Percentiles rank a stretch among this genome's conserved stretches.
Evolutionary conservation across 441 rosid genomes (phyloP).

Genomic region (Aquilaria agallochum): DNA sequence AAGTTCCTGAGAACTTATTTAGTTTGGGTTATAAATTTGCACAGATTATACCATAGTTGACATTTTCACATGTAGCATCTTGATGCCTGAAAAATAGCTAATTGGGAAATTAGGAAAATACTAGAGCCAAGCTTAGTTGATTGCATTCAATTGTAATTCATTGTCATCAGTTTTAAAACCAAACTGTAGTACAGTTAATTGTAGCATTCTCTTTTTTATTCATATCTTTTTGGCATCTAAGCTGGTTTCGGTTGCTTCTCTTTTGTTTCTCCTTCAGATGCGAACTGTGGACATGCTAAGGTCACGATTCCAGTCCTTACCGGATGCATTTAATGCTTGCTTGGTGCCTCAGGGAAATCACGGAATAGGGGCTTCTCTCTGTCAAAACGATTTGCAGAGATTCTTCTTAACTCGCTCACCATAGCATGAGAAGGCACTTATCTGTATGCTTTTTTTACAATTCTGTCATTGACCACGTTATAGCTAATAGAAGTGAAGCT

Average conservation of each 20-base stretch:
- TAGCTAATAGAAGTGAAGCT: slow-evolving; percentile 98
- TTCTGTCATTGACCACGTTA: slow-evolving; percentile 47
- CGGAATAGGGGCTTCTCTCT: slow-evolving; percentile 89
- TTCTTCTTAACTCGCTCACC: slow-evolving; percentile 22
- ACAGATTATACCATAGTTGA: too few relatives aligned
- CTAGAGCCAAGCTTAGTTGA: too few relatives aligned
- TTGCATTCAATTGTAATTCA: too few relatives aligned
- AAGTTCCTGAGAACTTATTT: too few relatives aligned
- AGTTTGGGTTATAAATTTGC: too few relatives aligned
- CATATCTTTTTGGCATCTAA: too few relatives aligned
- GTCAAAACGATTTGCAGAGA: slow-evolving; percentile 85
- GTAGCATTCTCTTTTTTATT: too few relatives aligned
- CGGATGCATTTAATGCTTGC: slow-evolving; percentile 86
- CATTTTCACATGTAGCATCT: too few relatives aligned
- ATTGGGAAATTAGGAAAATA: too few relatives aligned
- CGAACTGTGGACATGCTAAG: slow-evolving; percentile 97
- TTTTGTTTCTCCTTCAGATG: slow-evolving; percentile 40
- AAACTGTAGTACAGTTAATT: too few relatives aligned
- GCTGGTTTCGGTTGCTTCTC: not conserved
- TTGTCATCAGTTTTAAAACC: too few relatives aligned
- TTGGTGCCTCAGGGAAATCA: slow-evolving; percentile 88
- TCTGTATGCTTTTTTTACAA: slow-evolving; percentile 13
- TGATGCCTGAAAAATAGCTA: too few relatives aligned
- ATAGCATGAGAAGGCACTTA: slow-evolving; percentile 2
- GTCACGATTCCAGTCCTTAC: slow-evolving; percentile 95